A percentile compares a stretch with the other conserved stretches of the same genome.
phyloP scores from a whole-genome alignment of 2,329 filamentous ascomycete species.

The Botryotinia calthae region DNA sequence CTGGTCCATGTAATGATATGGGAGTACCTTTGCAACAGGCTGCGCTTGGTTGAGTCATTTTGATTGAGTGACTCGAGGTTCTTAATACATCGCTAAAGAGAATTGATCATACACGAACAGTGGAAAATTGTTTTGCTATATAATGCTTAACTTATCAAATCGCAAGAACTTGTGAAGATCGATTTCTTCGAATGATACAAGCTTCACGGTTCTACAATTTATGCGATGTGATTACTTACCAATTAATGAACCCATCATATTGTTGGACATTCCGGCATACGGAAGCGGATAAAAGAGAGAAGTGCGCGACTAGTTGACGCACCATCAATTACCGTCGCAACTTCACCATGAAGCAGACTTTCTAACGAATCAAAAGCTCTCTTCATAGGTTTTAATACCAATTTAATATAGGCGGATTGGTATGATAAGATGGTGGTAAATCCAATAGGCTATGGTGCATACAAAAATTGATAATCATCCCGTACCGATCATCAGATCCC shows the following conservation, averaged over 20 bases:
- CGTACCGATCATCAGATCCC: neutral
- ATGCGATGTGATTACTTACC: conserved; percentile 10
- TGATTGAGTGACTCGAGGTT: neutral
- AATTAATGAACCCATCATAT: neutral
- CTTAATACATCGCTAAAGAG: neutral
- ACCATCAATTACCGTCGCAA: neutral
- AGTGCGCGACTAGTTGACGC: neutral
- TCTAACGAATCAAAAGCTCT: neutral
- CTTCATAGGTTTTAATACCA: no score
- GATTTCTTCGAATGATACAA: neutral
- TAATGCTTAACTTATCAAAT: neutral
- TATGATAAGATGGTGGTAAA: neutral
- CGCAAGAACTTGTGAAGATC: neutral
- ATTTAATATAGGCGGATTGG: neutral
- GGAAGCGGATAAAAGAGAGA: neutral
- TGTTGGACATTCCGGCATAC: neutral
- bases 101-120: no score
- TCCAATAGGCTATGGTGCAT: neutral
- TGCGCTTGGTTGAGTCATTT: conserved; percentile 16
- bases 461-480: neutral
- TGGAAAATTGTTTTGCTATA: neutral
- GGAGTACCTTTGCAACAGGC: conserved; percentile 17
- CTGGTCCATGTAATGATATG: neutral
- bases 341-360: neutral
- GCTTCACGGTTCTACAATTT: neutral